A percentile compares a stretch with the other conserved stretches of the same genome.
Conservation (phyloP, 2,329 filamentous ascomycete genomes). For the Fusarium globosum region DNA sequence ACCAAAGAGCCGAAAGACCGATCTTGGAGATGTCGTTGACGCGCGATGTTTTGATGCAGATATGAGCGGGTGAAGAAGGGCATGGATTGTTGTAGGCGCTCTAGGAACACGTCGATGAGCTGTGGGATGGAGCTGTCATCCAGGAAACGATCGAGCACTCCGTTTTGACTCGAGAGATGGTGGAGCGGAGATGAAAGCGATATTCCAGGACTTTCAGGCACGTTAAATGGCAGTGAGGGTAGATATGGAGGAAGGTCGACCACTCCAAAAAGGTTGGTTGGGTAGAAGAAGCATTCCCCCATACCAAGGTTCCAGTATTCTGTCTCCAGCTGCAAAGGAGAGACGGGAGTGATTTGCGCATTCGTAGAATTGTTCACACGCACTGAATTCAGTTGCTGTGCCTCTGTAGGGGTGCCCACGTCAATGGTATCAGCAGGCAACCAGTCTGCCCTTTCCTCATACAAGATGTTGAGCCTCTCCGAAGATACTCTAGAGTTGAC, state of each 20-base stretch:
- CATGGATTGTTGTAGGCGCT: neutral
- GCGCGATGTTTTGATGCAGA: neutral
- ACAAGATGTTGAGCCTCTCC: neutral
- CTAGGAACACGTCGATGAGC: neutral
- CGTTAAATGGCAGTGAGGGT: accelerated
- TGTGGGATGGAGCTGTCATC: neutral
- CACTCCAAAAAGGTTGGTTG: neutral
- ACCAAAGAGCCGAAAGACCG: neutral
- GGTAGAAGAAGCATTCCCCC: neutral
- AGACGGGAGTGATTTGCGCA: neutral
- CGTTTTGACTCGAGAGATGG: neutral
- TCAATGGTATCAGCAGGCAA: neutral
- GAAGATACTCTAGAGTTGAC: neutral
- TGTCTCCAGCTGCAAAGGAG: neutral
- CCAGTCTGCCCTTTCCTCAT: neutral
- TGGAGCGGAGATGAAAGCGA: neutral
- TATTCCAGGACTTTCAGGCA: accelerated
- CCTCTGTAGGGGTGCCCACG: too few relatives aligned
- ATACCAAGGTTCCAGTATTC: neutral
- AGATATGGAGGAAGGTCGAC: neutral
- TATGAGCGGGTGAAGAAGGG: neutral
- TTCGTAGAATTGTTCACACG: neutral
- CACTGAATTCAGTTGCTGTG: neutral
- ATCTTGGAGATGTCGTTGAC: neutral
- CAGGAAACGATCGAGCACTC: neutral